Conservation (phyloP, 139 green algal genomes). For the Tetradesmus lagerheimii region DNA sequence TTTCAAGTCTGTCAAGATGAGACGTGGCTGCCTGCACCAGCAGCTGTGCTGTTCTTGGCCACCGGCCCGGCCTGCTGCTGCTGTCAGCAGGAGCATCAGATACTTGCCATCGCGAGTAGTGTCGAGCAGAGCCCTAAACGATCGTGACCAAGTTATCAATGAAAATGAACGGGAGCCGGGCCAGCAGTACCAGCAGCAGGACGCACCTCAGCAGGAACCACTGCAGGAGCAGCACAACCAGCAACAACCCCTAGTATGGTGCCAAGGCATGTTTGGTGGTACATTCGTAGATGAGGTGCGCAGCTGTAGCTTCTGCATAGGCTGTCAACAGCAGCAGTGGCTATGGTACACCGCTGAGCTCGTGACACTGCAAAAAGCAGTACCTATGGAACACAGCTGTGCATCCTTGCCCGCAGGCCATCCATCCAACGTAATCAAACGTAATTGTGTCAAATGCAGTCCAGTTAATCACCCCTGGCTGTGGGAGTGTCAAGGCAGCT, state of each 20-base stretch:
- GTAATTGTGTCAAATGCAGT: too few relatives aligned
- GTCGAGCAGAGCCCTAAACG: background rate
- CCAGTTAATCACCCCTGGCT: too few relatives aligned
- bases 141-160: background rate
- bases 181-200: background rate
- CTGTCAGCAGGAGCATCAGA: background rate
- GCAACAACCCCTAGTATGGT: slow-evolving; percentile 2
- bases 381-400: too few relatives aligned
- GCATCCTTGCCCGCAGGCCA: too few relatives aligned
- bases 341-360: background rate
- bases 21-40: background rate
- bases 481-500: background rate
- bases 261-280: background rate
- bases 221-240: background rate
- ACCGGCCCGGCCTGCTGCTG: background rate
- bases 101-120: background rate
- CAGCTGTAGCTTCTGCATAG: background rate
- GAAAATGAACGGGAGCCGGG: background rate
- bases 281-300: slow-evolving; percentile 5
- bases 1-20: too few relatives aligned
- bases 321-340: background rate
- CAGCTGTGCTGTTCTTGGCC: background rate
- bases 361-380: too few relatives aligned
- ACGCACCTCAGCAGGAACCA: background rate
- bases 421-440: too few relatives aligned